Evolutionary conservation across 1,284 basidiomycete species (phyloP).

Genomic region (Malassezia sympodialis): DNA sequence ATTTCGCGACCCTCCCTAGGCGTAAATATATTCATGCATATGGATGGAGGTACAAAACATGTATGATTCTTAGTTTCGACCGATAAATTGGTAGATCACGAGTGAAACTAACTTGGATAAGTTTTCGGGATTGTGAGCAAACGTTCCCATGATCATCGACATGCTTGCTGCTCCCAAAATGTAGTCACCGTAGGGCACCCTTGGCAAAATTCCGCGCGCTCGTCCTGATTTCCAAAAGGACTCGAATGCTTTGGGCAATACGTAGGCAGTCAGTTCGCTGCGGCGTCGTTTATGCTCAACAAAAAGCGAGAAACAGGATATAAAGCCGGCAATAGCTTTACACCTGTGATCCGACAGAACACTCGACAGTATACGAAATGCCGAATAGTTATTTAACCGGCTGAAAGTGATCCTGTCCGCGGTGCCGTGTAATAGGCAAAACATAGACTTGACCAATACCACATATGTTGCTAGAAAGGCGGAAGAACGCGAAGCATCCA

Average conservation of each 20-base stretch:
- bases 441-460: slow-evolving; percentile 71
- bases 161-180: slow-evolving; percentile 63
- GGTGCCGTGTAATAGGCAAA: slow-evolving; percentile 64
- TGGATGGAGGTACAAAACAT: neutral
- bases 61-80: slow-evolving; percentile 24
- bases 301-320: slow-evolving; percentile 68
- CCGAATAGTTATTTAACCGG: neutral
- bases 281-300: slow-evolving; percentile 74
- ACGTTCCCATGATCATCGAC: slow-evolving; percentile 79
- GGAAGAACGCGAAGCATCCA: slow-evolving; percentile 72
- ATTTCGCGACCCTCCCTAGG: neutral
- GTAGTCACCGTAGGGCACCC: slow-evolving; percentile 59
- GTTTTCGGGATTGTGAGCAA: slow-evolving; percentile 75
- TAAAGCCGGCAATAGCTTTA: slow-evolving; percentile 62
- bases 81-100: slow-evolving; percentile 65
- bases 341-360: slow-evolving; percentile 49
- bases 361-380: slow-evolving; percentile 4
- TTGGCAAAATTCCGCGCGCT: slow-evolving; percentile 65
- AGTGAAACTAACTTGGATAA: slow-evolving; percentile 75
- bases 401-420: slow-evolving; percentile 47
- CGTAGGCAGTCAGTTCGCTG: slow-evolving; percentile 84
- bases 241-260: slow-evolving; percentile 66
- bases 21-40: neutral
- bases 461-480: slow-evolving; percentile 81
- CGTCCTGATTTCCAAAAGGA: slow-evolving; percentile 66